Percentiles rank a stretch among this genome's conserved stretches.
Evolutionary conservation across 768 basidiomycete species (phyloP).

Genomic region (Pleurotus eryngii): DNA sequence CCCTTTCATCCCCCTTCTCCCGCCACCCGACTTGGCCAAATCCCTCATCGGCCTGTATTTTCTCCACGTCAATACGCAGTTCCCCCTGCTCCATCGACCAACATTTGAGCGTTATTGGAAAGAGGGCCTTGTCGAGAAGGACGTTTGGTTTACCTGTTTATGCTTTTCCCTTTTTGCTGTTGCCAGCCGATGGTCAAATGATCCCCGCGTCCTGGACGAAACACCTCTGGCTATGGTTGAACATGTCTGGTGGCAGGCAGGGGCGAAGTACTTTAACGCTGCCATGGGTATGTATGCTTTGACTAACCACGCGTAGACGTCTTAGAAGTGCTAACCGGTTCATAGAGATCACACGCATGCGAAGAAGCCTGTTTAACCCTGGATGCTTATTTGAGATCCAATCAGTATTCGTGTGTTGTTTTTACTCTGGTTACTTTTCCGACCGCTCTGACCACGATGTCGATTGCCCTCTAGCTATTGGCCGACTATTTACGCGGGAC

Average conservation of each 20-base stretch:
- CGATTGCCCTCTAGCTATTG: constrained; percentile 35
- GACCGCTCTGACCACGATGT: constrained; percentile 3
- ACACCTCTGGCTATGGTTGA: constrained; percentile 20
- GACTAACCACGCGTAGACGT: background rate
- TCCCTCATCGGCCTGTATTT: constrained; percentile 71
- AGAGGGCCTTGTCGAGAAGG: constrained; percentile 47
- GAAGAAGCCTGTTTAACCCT: constrained; percentile 51
- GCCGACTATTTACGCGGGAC: constrained; percentile 54
- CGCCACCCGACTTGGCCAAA: constrained; percentile 57
- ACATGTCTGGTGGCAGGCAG: constrained; percentile 50
- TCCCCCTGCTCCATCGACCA: constrained; percentile 69
- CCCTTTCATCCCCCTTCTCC: constrained; percentile 45
- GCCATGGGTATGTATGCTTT: constrained; percentile 41
- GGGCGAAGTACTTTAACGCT: constrained; percentile 57
- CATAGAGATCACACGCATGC: constrained; percentile 48
- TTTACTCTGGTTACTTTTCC: constrained; percentile 1
- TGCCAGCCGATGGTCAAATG: constrained; percentile 62
- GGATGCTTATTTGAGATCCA: constrained; percentile 64
- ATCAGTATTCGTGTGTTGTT: constrained; percentile 42
- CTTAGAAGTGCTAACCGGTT: background rate
- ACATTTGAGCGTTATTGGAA: constrained; percentile 64
- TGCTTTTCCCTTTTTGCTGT: constrained; percentile 67
- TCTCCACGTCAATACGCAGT: constrained; percentile 48
- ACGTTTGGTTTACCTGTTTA: constrained; percentile 58
- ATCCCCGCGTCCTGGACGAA: constrained; percentile 50